Evolutionary conservation across 805 yeast genomes (phyloP).

Genomic region (Wickerhamiella nectarea): DNA sequence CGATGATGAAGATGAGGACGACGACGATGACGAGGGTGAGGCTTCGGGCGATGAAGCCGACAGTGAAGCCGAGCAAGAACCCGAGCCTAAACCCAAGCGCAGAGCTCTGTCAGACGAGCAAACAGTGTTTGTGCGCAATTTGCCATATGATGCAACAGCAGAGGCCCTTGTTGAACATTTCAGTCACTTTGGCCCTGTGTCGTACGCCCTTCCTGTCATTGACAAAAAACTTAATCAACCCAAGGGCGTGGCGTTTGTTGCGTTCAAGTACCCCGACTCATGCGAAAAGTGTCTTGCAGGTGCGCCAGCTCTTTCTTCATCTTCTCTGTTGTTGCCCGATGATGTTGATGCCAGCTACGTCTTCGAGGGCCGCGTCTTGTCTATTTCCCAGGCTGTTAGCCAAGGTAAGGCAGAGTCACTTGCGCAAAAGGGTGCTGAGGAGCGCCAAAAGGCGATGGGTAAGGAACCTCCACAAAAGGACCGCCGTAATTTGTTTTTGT

Average conservation of each 20-base stretch:
- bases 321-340: conserved; percentile 71
- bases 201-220: conserved; percentile 84
- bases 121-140: conserved; percentile 77
- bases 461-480: conserved; percentile 70
- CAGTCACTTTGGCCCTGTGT: conserved; percentile 67
- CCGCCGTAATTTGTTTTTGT: conserved; percentile 66
- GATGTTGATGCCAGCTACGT: conserved; percentile 80
- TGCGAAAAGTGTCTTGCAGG: conserved; percentile 54
- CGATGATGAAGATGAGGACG: conserved; percentile 23
- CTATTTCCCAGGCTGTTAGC: conserved; percentile 74
- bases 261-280: conserved; percentile 50
- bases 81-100: conserved; percentile 21
- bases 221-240: conserved; percentile 79
- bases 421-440: conserved; percentile 56
- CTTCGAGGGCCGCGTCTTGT: conserved; percentile 80
- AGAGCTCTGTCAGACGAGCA: conserved; percentile 25
- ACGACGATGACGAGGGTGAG: conserved; percentile 28
- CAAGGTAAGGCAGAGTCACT: conserved; percentile 66
- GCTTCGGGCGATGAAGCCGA: conserved; percentile 27
- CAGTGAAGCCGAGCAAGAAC: too few species aligned
- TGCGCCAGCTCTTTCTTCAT: conserved; percentile 62
- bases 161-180: conserved; percentile 72
- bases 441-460: conserved; percentile 65
- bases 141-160: conserved; percentile 86
- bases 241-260: conserved; percentile 90